phyloP scores from a whole-genome alignment of 139 green algal genomes.

The Coccomyxa sp. region DNA sequence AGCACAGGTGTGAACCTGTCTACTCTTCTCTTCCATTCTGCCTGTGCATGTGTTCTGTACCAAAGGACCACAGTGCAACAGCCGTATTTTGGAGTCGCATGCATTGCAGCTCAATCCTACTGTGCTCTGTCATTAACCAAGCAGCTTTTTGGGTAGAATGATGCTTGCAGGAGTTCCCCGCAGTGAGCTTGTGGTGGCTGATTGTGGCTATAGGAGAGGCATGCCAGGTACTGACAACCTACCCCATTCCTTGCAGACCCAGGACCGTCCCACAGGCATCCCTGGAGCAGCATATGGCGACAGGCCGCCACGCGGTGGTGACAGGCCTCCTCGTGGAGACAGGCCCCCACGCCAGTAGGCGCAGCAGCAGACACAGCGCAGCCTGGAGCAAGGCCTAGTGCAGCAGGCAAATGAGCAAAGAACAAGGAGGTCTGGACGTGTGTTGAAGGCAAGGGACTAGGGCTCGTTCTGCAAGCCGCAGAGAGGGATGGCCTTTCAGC shows the following conservation, averaged over 20 bases:
- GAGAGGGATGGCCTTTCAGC: too few relatives aligned
- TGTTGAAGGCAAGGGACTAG: too few relatives aligned
- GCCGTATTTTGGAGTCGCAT: neutral
- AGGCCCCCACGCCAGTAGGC: neutral
- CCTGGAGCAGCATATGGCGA: neutral
- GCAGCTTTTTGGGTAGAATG: neutral
- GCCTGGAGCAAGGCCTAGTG: neutral
- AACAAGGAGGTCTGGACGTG: too few relatives aligned
- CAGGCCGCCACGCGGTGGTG: neutral
- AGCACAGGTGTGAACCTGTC: slow-evolving; percentile 9
- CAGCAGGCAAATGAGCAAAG: too few relatives aligned
- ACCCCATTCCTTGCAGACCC: neutral
- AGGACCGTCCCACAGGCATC: neutral
- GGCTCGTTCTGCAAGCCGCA: too few relatives aligned
- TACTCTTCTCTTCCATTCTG: too few relatives aligned
- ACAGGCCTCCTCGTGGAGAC: neutral
- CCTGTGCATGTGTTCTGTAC: neutral
- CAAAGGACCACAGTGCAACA: neutral
- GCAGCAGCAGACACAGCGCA: neutral
- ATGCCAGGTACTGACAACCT: neutral
- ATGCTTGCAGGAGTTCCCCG: neutral
- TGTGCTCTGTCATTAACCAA: neutral
- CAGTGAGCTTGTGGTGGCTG: neutral
- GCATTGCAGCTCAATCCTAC: neutral
- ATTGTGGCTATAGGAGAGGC: neutral